Evolutionary conservation across 208 protist species (phyloP), one percentile per base, ranked within the genome.

Genomic region (Herpetomonas muscarum): DNA sequence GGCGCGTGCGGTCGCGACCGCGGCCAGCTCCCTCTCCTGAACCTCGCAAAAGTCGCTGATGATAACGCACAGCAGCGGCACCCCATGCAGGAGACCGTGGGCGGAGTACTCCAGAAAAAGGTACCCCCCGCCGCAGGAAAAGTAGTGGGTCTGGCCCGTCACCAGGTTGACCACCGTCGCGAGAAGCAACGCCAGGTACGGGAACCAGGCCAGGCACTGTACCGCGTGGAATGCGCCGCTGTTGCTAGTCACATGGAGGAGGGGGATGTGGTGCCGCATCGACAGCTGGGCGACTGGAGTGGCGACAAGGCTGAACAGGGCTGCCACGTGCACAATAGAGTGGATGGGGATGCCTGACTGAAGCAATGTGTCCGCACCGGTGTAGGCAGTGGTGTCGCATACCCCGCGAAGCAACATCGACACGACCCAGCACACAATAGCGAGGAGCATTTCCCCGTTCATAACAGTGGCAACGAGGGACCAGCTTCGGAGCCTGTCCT

Each of bases 371-470:
- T 55, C 49, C 19, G 22, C 28, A 24, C 19, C 9, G 26, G 25
- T 39, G 56, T 41, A 42, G 7, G 15, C 56, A 26, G 49, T 63
- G 1, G 73, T 48, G 64, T 85, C 80, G 28, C 59, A 69, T 42
- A 90, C 64, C 1, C 81, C 45, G 30, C 81, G 78, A 15, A 93
- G 5, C 37, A 83, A 31, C 22, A 93, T 36, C 15, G 78, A 71
- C 19, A 88, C 60, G 32, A 53, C 39, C 21, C 42, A 69, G 28
- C 88, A 62, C 4, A 85, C 64, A 47, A 89, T 53, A 13, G 80
- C 68, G 3, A 79, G 70, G 4, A 88, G 37, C 64, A 93, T 64
- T 55, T 93, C 81, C 6, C 69, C 74, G 55, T 88, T 93, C 9
- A 87, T 10, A 12, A 90, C 68, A 3, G 59, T 64, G 12, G 58